Evolutionary conservation across 2,329 filamentous ascomycete genomes (phyloP).

Genomic region (Pestalotiopsis sp.): DNA sequence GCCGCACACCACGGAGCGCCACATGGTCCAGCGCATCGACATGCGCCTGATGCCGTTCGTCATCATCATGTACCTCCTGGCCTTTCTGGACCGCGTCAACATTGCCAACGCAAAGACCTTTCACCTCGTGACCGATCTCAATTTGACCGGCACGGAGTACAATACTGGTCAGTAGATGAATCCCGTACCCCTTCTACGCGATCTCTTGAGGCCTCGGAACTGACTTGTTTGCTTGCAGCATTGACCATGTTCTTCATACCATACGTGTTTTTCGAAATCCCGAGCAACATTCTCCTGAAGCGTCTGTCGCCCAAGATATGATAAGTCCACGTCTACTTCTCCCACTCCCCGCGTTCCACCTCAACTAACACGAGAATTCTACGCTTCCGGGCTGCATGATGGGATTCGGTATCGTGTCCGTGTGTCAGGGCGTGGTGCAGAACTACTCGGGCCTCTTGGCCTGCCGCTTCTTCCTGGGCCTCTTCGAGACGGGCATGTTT

Average conservation of each 20-base stretch:
- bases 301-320: slow-evolving; percentile 37
- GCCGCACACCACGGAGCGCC: slow-evolving; percentile 60
- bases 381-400: slow-evolving; percentile 80
- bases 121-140: slow-evolving; percentile 61
- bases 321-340: slow-evolving; percentile 11
- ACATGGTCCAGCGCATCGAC: slow-evolving; percentile 70
- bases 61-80: slow-evolving; percentile 55
- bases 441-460: slow-evolving; percentile 77
- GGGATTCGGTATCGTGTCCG: slow-evolving; percentile 73
- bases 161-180: slow-evolving; percentile 54
- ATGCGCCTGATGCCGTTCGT: slow-evolving; percentile 70
- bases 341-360: not conserved
- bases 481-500: slow-evolving; percentile 76
- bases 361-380: slow-evolving; percentile 2
- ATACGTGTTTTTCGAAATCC: slow-evolving; percentile 72
- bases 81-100: slow-evolving; percentile 64
- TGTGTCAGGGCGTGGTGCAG: slow-evolving; percentile 74
- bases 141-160: slow-evolving; percentile 60
- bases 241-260: slow-evolving; percentile 82
- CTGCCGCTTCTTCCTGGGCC: slow-evolving; percentile 82
- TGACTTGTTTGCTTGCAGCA: slow-evolving; percentile 29
- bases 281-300: slow-evolving; percentile 73
- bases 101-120: slow-evolving; percentile 77
- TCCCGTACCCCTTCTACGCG: not conserved
- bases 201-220: not conserved